Percentiles rank a stretch among this genome's conserved stretches.
These are phyloP conservation scores for Cerrena zonata DNA, from an alignment of 1,284 basidiomycete genomes.

Conservation along the genomic window DNA sequence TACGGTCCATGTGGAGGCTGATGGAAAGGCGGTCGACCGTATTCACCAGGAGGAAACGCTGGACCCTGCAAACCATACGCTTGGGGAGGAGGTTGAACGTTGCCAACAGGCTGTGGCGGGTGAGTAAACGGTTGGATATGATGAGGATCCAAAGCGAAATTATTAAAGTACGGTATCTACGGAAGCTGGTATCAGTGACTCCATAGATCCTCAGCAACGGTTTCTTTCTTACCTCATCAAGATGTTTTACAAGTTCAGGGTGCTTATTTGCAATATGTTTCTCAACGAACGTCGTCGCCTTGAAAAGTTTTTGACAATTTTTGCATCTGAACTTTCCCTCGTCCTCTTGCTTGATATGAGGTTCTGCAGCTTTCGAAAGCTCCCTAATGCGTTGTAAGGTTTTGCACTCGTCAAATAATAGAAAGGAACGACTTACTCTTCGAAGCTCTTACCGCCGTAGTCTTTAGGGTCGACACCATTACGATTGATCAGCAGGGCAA, in stretches of 20 bases:
- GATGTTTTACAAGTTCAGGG: conserved; percentile 66
- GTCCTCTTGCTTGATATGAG: conserved; percentile 86
- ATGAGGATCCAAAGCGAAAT: conserved; percentile 88
- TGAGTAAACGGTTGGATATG: conserved; percentile 82
- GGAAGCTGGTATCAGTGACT: conserved; percentile 11
- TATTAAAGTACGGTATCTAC: conserved; percentile 84
- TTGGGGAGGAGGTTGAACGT: conserved; percentile 65
- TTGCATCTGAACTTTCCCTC: conserved; percentile 93
- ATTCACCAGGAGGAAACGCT: conserved; percentile 37
- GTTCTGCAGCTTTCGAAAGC: conserved; percentile 69
- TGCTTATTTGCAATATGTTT: conserved; percentile 92
- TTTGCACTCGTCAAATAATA: too few relatives aligned
- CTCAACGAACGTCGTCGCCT: conserved; percentile 89
- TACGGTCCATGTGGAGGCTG: conserved; percentile 36
- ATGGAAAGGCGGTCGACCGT: conserved; percentile 39
- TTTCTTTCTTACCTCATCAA: conserved; percentile 78
- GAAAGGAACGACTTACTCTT: conserved; percentile 62
- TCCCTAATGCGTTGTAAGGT: too few relatives aligned
- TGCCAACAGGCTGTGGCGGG: conserved; percentile 58
- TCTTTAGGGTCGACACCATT: conserved; percentile 76
- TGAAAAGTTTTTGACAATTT: conserved; percentile 91
- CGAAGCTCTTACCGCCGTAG: conserved; percentile 82
- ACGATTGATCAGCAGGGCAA: conserved; percentile 70
- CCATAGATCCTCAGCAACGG: background rate
- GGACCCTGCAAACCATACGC: conserved; percentile 70